Base-by-base conservation (phyloP, 768 basidiomycete genomes). In the Kwoniella sp. region DNA sequence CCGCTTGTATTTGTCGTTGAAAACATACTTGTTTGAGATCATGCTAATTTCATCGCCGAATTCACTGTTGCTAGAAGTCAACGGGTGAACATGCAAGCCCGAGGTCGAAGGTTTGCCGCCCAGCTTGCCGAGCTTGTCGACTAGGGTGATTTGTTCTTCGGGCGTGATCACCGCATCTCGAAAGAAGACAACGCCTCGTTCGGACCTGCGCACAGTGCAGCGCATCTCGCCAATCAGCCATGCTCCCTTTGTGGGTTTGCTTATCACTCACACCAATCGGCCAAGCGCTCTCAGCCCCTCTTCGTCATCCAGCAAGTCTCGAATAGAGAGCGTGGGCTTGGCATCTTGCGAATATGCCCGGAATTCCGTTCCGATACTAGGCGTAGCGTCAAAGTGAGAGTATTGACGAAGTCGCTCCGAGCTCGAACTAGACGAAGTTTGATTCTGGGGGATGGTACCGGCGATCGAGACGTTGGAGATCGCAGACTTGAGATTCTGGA, bases 121-220 rank as follows among this genome's bases (percentile, higher is more conserved):
- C 6, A 85, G 77, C 65, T 82, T 76, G 9, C 86, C 86, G 12
- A 87, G 72, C 19, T 81, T 77, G n/a, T 79, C 77, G 5, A 79
- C 85, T 19, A 88, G 84, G 55, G 80, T 69, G 62, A 83, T 84
- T 78, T 87, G 85, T 68, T 86, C 82, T 26, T 82, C 81, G 46
- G 85, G 73, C 2, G 74, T 80, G 55, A 88, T 73, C 65, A 84
- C 82, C 21, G 58, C 53, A 21, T 83, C 80, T 12, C 83, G 82
- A 82, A 88, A 86, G 79, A 88, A 88, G 5, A 87, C 86, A 50
- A 88, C 87, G 2, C 86, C 86, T 30, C 87, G 85, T 55, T 81
- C 61, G 3, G 84, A 27, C 82, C 70, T 70, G 50, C 22, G 21
- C 21, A 33, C 33, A n/a, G n/a, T n/a, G n/a, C n/a, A n/a, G n/a